Evolutionary conservation across 345 rosid species (phyloP), one percentile per base, ranked within the genome.

Genomic region (Melaleuca quinquenervia): DNA sequence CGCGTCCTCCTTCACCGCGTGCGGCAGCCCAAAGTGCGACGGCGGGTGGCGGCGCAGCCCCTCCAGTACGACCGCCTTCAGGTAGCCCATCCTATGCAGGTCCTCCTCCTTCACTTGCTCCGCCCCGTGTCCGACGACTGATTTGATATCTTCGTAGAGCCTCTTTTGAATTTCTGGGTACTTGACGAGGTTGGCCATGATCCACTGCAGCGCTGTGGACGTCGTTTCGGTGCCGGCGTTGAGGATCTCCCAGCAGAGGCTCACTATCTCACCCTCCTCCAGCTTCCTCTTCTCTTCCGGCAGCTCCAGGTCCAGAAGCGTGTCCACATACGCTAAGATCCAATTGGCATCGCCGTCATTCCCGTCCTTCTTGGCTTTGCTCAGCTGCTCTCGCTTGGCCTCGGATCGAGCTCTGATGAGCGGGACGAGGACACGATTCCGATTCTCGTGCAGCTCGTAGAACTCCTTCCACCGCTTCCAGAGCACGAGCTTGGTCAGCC

Each of bases 161-260:
- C 24, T 48, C 32, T 84, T 84, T 60, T 87, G 88, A 11, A 87
- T 56, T 18, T 74, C 44, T 5, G 86, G 88, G 60, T 84, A 49
- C 51, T 87, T 86, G 83, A 86, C 83, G 53, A 86, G 22, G 75
- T 86, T 86, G 82, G 88, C 88, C 76, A 86, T 74, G 52, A 83
- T 84, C 88, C 88, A 70, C 48, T 86, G 88, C 53, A 86, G 52
- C 6, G 75, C 85, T 13, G 88, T 86, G 24, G 85, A 83, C 22
- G 88, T 86, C 2, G 85, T 83, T 45, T 86, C 76, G 9, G 88
- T 75, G 27, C 85, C 88, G 29, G 48, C 88, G n/a, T 12, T 74
- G 44, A 86, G 88, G 27, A 86, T 83, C 85, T 86, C 88, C 6
- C 76, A 83, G 50, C 83, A 64, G 12, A 86, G 85, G 83, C 36